phyloP scores from a whole-genome alignment of 2,329 filamentous ascomycete genomes.

The Sporothrix pseudoabietina region DNA sequence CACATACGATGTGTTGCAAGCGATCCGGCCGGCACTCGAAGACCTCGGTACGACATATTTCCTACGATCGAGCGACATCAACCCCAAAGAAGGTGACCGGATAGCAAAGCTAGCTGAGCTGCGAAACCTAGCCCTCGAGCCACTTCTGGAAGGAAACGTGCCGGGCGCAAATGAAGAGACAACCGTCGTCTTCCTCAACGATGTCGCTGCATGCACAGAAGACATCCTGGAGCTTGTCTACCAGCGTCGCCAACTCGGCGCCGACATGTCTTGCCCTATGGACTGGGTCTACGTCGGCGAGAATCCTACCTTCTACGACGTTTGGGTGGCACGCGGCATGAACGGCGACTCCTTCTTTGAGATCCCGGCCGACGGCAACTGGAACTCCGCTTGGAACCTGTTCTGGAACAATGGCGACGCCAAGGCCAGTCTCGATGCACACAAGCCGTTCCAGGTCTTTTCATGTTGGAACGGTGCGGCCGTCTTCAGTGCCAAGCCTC shows the following conservation, averaged over 20 bases:
- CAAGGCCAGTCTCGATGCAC: constrained; percentile 40
- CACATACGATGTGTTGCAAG: constrained; percentile 53
- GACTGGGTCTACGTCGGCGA: constrained; percentile 55
- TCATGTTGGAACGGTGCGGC: constrained; percentile 63
- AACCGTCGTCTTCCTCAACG: constrained; percentile 57
- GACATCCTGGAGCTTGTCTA: constrained; percentile 60
- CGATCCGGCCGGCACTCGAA: constrained; percentile 46
- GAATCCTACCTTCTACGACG: constrained; percentile 58
- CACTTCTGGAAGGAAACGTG: constrained; percentile 48
- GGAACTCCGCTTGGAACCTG: constrained; percentile 52
- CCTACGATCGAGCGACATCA: constrained; percentile 47
- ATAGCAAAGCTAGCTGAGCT: constrained; percentile 73
- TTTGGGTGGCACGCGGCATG: constrained; percentile 58
- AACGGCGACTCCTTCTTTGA: constrained; percentile 59
- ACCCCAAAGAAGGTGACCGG: constrained; percentile 51
- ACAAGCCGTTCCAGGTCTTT: constrained; percentile 57
- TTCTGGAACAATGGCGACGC: constrained; percentile 54
- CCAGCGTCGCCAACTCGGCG: constrained; percentile 50
- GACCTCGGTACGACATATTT: constrained; percentile 47
- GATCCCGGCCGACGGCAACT: constrained; percentile 53
- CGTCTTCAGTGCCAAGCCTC: constrained; percentile 51
- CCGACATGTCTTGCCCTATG: constrained; percentile 61
- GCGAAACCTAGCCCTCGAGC: constrained; percentile 68
- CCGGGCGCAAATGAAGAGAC: constrained; percentile 40
- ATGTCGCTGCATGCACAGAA: constrained; percentile 55